Percentiles rank a stretch among this genome's conserved stretches.
phyloP scores from a whole-genome alignment of 208 protist species.

The Tetramitus jugosus region DNA sequence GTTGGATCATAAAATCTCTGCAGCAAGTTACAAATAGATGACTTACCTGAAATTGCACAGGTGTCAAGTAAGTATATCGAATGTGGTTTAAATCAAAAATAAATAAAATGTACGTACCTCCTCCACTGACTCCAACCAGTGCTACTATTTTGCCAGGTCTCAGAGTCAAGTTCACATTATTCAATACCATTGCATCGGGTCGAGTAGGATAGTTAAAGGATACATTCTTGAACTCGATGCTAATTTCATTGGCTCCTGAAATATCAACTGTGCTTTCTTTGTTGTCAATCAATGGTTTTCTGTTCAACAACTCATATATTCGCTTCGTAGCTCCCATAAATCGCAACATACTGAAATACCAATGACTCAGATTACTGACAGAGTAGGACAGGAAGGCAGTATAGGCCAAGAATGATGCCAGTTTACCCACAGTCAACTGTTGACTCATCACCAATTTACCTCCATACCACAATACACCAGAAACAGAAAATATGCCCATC shows the following conservation, averaged over 20 bases:
- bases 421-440: neutral
- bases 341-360: neutral
- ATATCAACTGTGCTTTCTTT: neutral
- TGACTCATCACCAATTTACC: neutral
- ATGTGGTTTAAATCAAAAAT: no score
- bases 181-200: conserved; percentile 59
- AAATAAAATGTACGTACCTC: no score
- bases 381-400: neutral
- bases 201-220: conserved; percentile 70
- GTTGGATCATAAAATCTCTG: conserved; percentile 67
- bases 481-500: neutral
- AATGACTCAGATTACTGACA: neutral
- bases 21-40: conserved; percentile 62
- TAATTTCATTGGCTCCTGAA: no score
- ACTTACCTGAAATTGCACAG: no score
- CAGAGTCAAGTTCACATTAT: conserved; percentile 54
- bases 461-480: neutral
- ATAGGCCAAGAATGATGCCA: neutral
- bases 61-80: conserved; percentile 59
- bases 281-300: neutral
- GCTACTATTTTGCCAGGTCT: conserved; percentile 56
- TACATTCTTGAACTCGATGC: conserved; percentile 55
- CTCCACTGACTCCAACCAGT: conserved; percentile 65
- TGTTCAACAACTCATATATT: conserved; percentile 13
- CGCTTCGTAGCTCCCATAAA: neutral